Percentiles rank a stretch among this genome's conserved stretches.
phyloP scores from a whole-genome alignment of 192 early-diverging fungal genomes.

The Coemansia sp. region DNA sequence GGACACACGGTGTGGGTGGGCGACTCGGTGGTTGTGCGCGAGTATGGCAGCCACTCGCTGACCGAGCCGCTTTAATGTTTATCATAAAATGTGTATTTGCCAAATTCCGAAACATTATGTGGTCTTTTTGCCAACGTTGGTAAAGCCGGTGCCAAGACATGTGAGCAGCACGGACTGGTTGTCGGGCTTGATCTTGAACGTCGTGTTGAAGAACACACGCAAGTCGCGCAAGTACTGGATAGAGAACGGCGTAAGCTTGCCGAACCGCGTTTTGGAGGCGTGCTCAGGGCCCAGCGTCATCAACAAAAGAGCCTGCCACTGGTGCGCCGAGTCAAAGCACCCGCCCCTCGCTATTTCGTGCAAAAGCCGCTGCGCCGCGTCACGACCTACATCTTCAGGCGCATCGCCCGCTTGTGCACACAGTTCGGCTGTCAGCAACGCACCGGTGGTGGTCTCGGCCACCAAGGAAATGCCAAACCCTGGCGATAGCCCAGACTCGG shows the following conservation, averaged over 20 bases:
- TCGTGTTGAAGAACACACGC: slow-evolving; percentile 82
- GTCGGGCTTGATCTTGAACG: slow-evolving; percentile 89
- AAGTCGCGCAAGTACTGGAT: slow-evolving; percentile 92
- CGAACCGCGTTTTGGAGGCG: slow-evolving; percentile 85
- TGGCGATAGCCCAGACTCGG: slow-evolving; percentile 86
- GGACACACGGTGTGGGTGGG: slow-evolving; percentile 32
- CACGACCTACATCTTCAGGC: slow-evolving; percentile 85
- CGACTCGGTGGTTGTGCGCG: slow-evolving; percentile 19
- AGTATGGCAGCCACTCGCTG: slow-evolving; percentile 33
- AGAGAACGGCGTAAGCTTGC: slow-evolving; percentile 82
- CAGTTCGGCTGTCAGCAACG: slow-evolving; percentile 80
- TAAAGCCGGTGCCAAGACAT: slow-evolving; percentile 85
- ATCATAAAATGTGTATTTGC: slow-evolving; percentile 16
- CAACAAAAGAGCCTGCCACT: slow-evolving; percentile 84
- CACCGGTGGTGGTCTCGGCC: slow-evolving; percentile 86
- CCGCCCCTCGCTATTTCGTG: slow-evolving; percentile 85
- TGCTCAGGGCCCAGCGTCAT: slow-evolving; percentile 91
- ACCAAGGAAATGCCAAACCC: slow-evolving; percentile 91
- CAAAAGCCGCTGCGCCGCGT: slow-evolving; percentile 75
- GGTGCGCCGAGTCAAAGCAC: slow-evolving; percentile 83
- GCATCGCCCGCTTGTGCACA: slow-evolving; percentile 74
- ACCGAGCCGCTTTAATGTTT: slow-evolving; percentile 23
- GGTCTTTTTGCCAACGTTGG: slow-evolving; percentile 87
- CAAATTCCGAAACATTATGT: slow-evolving; percentile 16
- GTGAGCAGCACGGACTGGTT: slow-evolving; percentile 72